These are phyloP conservation scores for Yarrowia sp. DNA, from an alignment of 805 yeast species.

Conservation along the genomic window DNA sequence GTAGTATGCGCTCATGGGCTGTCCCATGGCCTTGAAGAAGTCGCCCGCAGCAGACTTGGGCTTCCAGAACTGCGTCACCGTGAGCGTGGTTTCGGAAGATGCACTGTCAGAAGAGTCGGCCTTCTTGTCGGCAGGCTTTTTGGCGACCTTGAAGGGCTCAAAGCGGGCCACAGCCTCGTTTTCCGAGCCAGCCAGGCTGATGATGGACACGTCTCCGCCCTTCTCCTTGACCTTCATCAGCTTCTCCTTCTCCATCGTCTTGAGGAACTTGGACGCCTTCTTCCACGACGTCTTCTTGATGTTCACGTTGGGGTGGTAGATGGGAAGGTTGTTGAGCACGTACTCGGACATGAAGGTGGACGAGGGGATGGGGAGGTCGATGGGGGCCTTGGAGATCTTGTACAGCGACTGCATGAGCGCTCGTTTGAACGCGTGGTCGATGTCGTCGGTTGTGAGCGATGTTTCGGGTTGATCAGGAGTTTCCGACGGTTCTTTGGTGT, in stretches of 20 bases:
- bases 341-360: slow-evolving; percentile 74
- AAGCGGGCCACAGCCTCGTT: slow-evolving; percentile 56
- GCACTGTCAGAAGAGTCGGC: slow-evolving; percentile 21
- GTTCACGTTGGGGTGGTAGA: slow-evolving; percentile 38
- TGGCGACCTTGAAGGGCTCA: slow-evolving; percentile 55
- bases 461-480: slow-evolving; percentile 26
- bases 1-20: slow-evolving; percentile 42
- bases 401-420: slow-evolving; percentile 70
- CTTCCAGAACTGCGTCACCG: slow-evolving; percentile 34
- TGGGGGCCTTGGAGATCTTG: slow-evolving; percentile 37
- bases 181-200: slow-evolving; percentile 47
- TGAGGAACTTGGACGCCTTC: slow-evolving; percentile 79
- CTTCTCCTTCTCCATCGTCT: slow-evolving; percentile 77
- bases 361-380: slow-evolving; percentile 65
- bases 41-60: slow-evolving; percentile 35
- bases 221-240: slow-evolving; percentile 74
- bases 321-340: slow-evolving; percentile 69
- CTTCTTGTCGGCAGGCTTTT: slow-evolving; percentile 29
- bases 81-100: slow-evolving; percentile 29
- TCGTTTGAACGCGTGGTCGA: slow-evolving; percentile 71
- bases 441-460: slow-evolving; percentile 37
- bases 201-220: slow-evolving; percentile 71
- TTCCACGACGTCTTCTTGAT: slow-evolving; percentile 86
- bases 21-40: slow-evolving; percentile 30
- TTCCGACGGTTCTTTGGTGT: too few relatives aligned